phyloP scores from a whole-genome alignment of 257 asterid species.

The Anisodus tanguticus region DNA sequence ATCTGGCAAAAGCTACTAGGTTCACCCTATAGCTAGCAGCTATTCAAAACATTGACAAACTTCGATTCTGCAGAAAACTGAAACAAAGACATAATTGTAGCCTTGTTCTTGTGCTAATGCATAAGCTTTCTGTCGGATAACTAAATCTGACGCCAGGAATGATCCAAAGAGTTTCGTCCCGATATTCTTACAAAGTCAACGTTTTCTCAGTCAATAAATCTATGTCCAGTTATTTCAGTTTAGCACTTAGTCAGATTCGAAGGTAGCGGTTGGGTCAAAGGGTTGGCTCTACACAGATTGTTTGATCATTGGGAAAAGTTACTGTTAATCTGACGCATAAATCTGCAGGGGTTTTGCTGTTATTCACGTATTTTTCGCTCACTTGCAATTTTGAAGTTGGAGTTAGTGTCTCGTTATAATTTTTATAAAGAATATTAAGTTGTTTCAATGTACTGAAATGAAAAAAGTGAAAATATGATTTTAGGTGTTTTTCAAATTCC shows the following conservation, averaged over 20 bases:
- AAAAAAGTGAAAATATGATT: not conserved
- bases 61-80: not conserved
- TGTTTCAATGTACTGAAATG: no score
- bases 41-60: not conserved
- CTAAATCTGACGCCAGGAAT: not conserved
- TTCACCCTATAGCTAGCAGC: not conserved
- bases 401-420: no score
- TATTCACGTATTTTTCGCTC: no score
- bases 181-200: not conserved
- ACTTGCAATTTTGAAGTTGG: no score
- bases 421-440: no score
- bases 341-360: no score
- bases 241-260: no score
- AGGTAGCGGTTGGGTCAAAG: no score
- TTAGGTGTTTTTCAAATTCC: not conserved
- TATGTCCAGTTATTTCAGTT: not conserved
- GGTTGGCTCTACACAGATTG: no score
- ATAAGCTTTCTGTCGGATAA: not conserved
- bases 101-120: not conserved
- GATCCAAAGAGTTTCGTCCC: not conserved
- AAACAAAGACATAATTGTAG: not conserved
- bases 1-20: no score
- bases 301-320: no score
- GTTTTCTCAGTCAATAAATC: not conserved
- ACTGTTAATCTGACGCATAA: no score